Base-by-base conservation (phyloP, 2,329 filamentous ascomycete genomes). In the Aspergillus fumigatiaffinis region DNA sequence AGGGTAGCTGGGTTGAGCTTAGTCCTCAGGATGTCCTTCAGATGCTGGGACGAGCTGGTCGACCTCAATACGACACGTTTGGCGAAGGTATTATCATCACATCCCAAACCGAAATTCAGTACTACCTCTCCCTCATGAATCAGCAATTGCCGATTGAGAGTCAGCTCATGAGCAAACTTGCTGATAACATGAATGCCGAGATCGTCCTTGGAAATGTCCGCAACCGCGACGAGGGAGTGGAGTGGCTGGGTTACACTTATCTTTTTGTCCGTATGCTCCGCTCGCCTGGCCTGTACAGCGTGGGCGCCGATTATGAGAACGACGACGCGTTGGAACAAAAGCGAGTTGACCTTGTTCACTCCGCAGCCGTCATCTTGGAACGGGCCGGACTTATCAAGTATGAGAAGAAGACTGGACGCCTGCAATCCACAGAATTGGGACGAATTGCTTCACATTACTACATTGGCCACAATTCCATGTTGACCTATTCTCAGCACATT, bases 31-130 rank as follows among this genome's bases (percentile, higher is more conserved):
- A 99, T 77, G 93, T 99, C 38, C 81, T 99, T 52, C 94, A 99
- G 74, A 99, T 99, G 95, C 86, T 99, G 68, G 94, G 94, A 70
- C 92, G 94, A 82, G 95, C 94, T 54, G 94, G 94, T 72, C 87
- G 94, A 64, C 94, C 94, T 28, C 95, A 99, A 70, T 99, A 91
- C 71, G 94, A 99, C 72, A 97, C 92, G 0, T 99, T 96, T 69
- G 94, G 94, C 71, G 94, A 99, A 75, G 94, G 94, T 72, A 97
- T 99, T 69, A 97, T 99, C 71, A 97, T 99, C 67, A 99, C 94
- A 0, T 94, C 92, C 0, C 93, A 97, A 71, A 84, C 83, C 51
- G 95, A 99, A 77, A 91, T 99, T 70, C 92, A 96, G 67, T 99
- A 99, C 76, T 99, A 99, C 69, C 84, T 99, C 21, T 97, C 93